These are phyloP conservation scores for Metschnikowia sp. DNA, from an alignment of 805 yeast genomes.

Conservation along the genomic window DNA sequence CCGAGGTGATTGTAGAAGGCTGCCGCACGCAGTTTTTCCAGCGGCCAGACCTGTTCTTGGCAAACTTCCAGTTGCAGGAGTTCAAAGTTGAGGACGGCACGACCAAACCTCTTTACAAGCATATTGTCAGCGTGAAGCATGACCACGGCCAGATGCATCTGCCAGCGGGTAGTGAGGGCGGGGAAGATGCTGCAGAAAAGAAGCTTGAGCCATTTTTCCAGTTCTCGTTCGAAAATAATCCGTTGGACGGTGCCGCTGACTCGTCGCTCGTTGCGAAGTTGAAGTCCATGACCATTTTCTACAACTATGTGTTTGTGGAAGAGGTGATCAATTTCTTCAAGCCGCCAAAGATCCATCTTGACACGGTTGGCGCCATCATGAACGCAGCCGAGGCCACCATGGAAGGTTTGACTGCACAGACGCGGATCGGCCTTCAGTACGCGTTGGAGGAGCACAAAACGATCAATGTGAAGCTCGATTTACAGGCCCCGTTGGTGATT, in stretches of 20 bases:
- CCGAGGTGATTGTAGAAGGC: conserved; percentile 79
- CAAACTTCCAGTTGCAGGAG: conserved; percentile 74
- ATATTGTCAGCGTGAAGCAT: conserved; percentile 80
- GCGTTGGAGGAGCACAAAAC: conserved; percentile 95
- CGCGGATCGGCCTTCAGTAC: conserved; percentile 87
- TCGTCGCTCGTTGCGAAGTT: conserved; percentile 69
- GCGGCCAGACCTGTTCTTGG: conserved; percentile 72
- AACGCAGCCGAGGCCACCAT: conserved; percentile 94
- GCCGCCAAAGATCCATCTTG: conserved; percentile 82
- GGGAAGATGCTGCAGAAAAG: not conserved
- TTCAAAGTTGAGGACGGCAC: conserved; percentile 88
- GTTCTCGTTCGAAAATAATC: conserved; percentile 79
- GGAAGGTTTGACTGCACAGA: conserved; percentile 85
- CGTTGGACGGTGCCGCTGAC: conserved; percentile 81
- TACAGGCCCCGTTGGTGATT: conserved; percentile 90
- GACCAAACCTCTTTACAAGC: conserved; percentile 72
- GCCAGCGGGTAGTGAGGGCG: conserved; percentile 8
- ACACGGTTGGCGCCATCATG: conserved; percentile 86
- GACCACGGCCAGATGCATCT: conserved; percentile 39
- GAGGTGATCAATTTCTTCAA: conserved; percentile 72
- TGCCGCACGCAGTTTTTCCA: conserved; percentile 70
- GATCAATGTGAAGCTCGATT: conserved; percentile 74
- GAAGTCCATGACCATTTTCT: conserved; percentile 84
- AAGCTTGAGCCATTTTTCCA: conserved; percentile 69
- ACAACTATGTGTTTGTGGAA: conserved; percentile 81